Evolutionary conservation across 164 flowering plant species (phyloP).

Genomic region (Euptelea pleiosperma): DNA sequence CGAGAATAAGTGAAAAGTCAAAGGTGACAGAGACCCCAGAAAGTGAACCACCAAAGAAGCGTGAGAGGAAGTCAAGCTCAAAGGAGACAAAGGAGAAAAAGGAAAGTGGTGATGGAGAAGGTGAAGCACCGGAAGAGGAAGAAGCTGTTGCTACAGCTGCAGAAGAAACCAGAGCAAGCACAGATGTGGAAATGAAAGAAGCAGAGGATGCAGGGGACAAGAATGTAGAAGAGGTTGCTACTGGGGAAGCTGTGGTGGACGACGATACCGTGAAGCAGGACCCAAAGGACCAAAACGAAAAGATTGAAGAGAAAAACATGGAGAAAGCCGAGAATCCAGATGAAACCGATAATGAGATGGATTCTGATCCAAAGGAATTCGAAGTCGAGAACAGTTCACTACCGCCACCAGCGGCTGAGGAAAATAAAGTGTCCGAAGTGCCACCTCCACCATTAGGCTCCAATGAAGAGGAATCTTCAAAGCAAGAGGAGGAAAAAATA

Average conservation of each 20-base stretch:
- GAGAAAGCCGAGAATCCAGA: conserved; percentile 10
- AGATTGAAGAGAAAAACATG: background rate
- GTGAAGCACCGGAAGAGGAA: conserved; percentile 19
- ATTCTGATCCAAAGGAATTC: conserved; percentile 1
- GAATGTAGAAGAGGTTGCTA: conserved; percentile 3
- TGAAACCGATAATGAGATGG: conserved; percentile 4
- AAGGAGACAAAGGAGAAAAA: conserved; percentile 30
- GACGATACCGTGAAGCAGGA: no score
- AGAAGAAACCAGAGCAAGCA: conserved; percentile 21
- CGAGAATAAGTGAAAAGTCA: conserved; percentile 41
- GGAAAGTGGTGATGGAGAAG: conserved; percentile 19
- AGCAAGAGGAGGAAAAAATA: conserved; percentile 5
- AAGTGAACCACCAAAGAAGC: conserved; percentile 35
- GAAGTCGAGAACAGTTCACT: background rate
- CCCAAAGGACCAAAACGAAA: conserved; percentile 4
- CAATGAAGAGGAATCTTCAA: conserved; percentile 9
- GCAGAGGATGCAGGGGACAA: conserved; percentile 11
- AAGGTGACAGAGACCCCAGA: conserved; percentile 42
- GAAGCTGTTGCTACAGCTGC: conserved; percentile 8
- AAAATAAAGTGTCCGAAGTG: conserved; percentile 12
- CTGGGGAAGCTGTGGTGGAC: conserved; percentile 1
- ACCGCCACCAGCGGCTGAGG: background rate
- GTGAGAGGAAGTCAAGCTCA: conserved; percentile 28
- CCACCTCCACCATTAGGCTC: conserved; percentile 2
- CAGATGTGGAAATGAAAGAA: conserved; percentile 29